Base-by-base conservation (phyloP, 192 early-diverging fungal species). In the Dissophora ornata region DNA sequence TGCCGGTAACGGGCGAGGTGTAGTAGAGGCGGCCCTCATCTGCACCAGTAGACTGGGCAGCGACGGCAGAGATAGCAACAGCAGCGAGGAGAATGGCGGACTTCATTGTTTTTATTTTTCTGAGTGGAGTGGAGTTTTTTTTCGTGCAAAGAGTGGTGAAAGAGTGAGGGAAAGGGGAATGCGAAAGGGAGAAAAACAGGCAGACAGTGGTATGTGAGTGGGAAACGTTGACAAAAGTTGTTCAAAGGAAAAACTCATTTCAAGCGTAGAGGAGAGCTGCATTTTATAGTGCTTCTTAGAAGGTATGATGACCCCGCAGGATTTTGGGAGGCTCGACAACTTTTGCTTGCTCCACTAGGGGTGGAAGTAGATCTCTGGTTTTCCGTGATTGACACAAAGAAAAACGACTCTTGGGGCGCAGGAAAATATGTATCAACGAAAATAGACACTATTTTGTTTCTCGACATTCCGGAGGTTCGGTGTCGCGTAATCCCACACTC, bases 11-110 rank as follows among this genome's bases (percentile, higher is more conserved):
- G 51, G 71, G 71, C 51, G 53, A 49, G 42, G 71, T 30, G 71
- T 75, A 75, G 50, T 30, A 66, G 57, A 75, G 71, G 21, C 71
- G 71, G 25, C 57, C 63, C 63, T 75, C 63, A 25, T 75, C 70
- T 9, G 36, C 6, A 22, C 28, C 69, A 45, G 49, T 11, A 33
- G 60, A 40, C 63, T 75, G 71, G 34, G 71, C 71, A 48, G 64
- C 49, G 57, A 67, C 63, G 41, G 63, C 50, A 12, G 70, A 63
- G 52, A 57, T 64, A 38, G 71, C 71, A 22, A 62, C 48, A 40
- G 58, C 61, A 25, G 69, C 57, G 63, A 67, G 24, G 45, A 75
- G 6, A 54, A 47, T 46, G 36, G 40, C 51, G 58, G 29, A 75
- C 57, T 75, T 75, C 71, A 75, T 75, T 2, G 51, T 41, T 48